A percentile compares a stretch with the other conserved stretches of the same genome.
Evolutionary conservation across 2,329 filamentous ascomycete genomes (phyloP).

Genomic region (Cercospora nicotianae): DNA sequence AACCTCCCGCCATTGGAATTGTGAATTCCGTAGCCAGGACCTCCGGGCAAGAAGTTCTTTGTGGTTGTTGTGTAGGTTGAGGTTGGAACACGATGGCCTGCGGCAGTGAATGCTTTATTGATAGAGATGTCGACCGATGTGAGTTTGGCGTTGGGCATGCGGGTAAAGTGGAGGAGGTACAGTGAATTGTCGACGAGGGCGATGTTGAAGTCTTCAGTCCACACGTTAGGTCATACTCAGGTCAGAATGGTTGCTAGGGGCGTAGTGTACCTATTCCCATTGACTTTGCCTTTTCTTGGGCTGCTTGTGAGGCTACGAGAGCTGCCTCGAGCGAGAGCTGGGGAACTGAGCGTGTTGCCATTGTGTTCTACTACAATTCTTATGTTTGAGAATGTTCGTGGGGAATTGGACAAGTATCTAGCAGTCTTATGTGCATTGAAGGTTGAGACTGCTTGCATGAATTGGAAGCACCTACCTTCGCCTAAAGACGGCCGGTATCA

Average conservation of each 20-base stretch:
- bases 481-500: conserved; percentile 10
- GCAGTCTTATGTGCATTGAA: neutral
- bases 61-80: conserved; percentile 48
- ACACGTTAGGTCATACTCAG: neutral
- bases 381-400: too few relatives aligned
- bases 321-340: conserved; percentile 40
- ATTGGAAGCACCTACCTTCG: conserved; percentile 2
- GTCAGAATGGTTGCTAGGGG: neutral
- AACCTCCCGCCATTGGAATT: conserved; percentile 56
- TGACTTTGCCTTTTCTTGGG: conserved; percentile 40
- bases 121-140: conserved; percentile 64
- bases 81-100: conserved; percentile 55
- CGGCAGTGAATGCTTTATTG: conserved; percentile 60
- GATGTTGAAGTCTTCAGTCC: conserved; percentile 49
- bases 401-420: too few relatives aligned
- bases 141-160: conserved; percentile 52
- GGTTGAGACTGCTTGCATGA: neutral
- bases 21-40: conserved; percentile 53
- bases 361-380: conserved; percentile 19
- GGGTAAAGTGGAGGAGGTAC: conserved; percentile 50
- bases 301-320: conserved; percentile 37
- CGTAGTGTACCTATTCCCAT: conserved; percentile 40
- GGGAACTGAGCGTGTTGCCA: conserved; percentile 38
- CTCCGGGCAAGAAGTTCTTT: conserved; percentile 55
- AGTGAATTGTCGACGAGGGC: conserved; percentile 49